Evolutionary conservation across 768 basidiomycete species (phyloP).

Genomic region (Termitomyces sp.): DNA sequence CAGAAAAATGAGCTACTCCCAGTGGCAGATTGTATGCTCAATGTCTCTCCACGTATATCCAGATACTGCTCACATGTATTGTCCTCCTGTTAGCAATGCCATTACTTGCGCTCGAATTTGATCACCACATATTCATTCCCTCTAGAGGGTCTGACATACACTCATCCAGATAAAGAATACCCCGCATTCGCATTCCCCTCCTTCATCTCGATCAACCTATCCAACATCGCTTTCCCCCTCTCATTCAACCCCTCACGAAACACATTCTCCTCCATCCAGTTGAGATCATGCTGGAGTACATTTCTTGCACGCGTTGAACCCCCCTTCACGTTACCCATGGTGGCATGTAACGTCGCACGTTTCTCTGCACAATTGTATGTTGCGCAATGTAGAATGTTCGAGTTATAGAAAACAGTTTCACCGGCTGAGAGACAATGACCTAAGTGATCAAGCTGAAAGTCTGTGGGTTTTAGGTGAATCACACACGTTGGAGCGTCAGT

Average conservation of each 20-base stretch:
- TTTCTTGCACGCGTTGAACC: constrained; percentile 63
- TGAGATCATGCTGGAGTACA: constrained; percentile 67
- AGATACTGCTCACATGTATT: too few species aligned
- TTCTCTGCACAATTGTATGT: constrained; percentile 43
- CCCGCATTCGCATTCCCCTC: constrained; percentile 34
- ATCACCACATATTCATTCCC: too few species aligned
- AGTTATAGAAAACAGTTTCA: constrained; percentile 77
- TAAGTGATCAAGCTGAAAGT: background rate
- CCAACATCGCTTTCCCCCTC: constrained; percentile 48
- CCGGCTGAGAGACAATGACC: constrained; percentile 40
- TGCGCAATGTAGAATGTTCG: constrained; percentile 73
- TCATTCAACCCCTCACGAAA: constrained; percentile 43
- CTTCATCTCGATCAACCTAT: constrained; percentile 52
- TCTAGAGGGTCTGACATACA: background rate
- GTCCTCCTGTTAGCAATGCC: too few species aligned
- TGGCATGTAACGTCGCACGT: constrained; percentile 67
- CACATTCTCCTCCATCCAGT: constrained; percentile 55
- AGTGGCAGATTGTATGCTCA: too few species aligned
- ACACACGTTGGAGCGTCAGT: constrained; percentile 49
- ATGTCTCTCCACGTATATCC: too few species aligned
- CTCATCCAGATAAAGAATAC: constrained; percentile 38
- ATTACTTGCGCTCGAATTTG: too few species aligned
- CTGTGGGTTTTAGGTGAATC: background rate
- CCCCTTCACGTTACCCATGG: constrained; percentile 56
- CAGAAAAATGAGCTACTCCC: too few species aligned